Conservation (phyloP, 1,139 yeast genomes). For the Meyerozyma sp. region DNA sequence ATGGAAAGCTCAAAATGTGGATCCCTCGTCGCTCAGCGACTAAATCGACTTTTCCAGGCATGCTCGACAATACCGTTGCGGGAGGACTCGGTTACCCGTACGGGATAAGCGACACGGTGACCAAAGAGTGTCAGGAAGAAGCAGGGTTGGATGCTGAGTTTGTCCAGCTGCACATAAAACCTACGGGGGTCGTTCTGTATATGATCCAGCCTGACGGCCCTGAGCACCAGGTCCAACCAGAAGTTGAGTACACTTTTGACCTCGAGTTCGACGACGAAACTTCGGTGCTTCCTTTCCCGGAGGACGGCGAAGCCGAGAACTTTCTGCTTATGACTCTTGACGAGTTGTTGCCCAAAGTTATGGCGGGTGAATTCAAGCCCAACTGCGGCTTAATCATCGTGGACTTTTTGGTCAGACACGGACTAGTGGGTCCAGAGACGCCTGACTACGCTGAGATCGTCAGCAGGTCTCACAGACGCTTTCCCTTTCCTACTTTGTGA, state of each 20-base stretch:
- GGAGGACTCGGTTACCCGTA: slow-evolving; percentile 89
- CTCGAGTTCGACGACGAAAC: slow-evolving; percentile 46
- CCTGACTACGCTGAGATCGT: slow-evolving; percentile 56
- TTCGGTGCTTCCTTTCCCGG: slow-evolving; percentile 58
- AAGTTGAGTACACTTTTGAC: slow-evolving; percentile 78
- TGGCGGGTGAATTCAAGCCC: slow-evolving; percentile 69
- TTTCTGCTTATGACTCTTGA: slow-evolving; percentile 59
- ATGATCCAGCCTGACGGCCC: slow-evolving; percentile 38
- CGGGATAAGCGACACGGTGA: slow-evolving; percentile 68
- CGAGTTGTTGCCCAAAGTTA: slow-evolving; percentile 47
- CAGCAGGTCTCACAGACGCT: slow-evolving; percentile 54
- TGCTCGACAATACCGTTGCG: slow-evolving; percentile 90
- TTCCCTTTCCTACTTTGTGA: slow-evolving; percentile 60
- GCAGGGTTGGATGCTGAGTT: slow-evolving; percentile 65
- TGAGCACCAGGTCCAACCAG: slow-evolving; percentile 72
- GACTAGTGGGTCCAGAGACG: slow-evolving; percentile 52
- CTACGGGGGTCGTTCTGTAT: slow-evolving; percentile 71
- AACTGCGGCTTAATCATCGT: slow-evolving; percentile 77
- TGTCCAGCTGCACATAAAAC: slow-evolving; percentile 37
- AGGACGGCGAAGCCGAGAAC: slow-evolving; percentile 81
- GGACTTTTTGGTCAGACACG: slow-evolving; percentile 84
- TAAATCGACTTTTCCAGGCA: slow-evolving; percentile 85
- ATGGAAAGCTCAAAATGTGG: slow-evolving; percentile 63
- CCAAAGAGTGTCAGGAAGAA: slow-evolving; percentile 87
- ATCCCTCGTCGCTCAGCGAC: slow-evolving; percentile 72